Evolutionary conservation across 148 eudicot genomes (phyloP), one percentile per base, ranked within the genome.

Genomic region (Selenicereus undatus): DNA sequence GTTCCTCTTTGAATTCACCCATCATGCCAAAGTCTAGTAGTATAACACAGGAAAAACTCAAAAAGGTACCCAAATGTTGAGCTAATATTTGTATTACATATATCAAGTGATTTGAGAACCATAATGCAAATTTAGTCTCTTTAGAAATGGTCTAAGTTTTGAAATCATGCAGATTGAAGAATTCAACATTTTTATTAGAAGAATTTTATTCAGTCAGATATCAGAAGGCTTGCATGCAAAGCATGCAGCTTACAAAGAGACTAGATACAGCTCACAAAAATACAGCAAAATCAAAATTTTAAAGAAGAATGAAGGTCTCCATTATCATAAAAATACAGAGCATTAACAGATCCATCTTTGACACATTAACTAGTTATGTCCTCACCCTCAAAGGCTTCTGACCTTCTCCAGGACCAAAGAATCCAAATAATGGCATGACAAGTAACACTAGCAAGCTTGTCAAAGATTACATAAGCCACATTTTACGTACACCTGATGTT

Each of bases 1-100:
- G 82, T 81, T 95, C 99, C 83, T 93, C 91, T 84, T 88, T 92
- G 82, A 95, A 95, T 79, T 90, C 97, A 76, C 99, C 99, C 99
- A 95, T 93, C 99, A 95, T 95, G 85, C 99, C 99, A 86, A 95
- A 95, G 79, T 95, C 99, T 95, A 52, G 12, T 69, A 26, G 65
- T 75, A 83, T 26, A 73, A 76, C 77, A 76, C 22, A 29, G 12
- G 4, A n/a, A 62, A 43, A 69, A 69, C 3, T 11, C 6, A 36
- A 29, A 36, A 60, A 60, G 5, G 22, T 20, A 10, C 66, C 21
- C 11, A 56, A 5, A 68, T 69, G 72, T 16, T 66, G 35, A 26
- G 71, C 39, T 17, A 27, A 27, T 56, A 16, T 29, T 6, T 56
- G 58, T 30, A 54, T 6, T 26, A 51, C 9, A 75, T 75, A 54